Conservation (phyloP, 495 filamentous ascomycete genomes). For the Chaetomium cochliodes region DNA sequence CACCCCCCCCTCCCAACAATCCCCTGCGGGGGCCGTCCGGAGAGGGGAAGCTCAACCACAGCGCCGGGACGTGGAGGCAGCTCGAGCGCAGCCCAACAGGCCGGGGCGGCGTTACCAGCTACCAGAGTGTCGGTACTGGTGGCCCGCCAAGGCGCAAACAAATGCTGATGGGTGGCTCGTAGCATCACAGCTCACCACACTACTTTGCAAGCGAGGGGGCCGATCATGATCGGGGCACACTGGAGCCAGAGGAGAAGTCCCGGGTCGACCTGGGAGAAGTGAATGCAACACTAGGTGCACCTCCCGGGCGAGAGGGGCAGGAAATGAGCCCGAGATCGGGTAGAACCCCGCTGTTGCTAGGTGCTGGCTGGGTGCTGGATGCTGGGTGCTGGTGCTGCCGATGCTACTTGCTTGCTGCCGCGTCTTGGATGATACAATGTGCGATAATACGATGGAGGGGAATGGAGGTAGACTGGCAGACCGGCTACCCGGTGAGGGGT, state of each 20-base stretch:
- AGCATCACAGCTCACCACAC: not conserved
- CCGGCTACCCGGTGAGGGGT: no score
- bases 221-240: not conserved
- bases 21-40: conserved; percentile 14
- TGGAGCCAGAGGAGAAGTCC: not conserved
- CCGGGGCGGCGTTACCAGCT: conserved; percentile 14
- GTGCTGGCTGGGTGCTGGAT: no score
- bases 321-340: conserved; percentile 8
- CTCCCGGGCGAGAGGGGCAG: conserved; percentile 1
- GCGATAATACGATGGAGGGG: not conserved
- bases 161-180: not conserved
- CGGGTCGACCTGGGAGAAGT: not conserved
- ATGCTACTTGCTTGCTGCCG: no score
- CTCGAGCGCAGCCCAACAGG: conserved; percentile 6
- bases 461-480: not conserved
- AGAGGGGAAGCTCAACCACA: conserved; percentile 20
- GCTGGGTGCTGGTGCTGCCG: no score
- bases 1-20: conserved; percentile 5
- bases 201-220: not conserved
- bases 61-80: conserved; percentile 17
- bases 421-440: not conserved
- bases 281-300: conserved; percentile 11
- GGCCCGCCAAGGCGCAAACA: conserved; percentile 7
- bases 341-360: conserved; percentile 9
- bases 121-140: conserved; percentile 21